phyloP scores from a whole-genome alignment of 352 stramenopile species.

The Phytophthora ohioensis region DNA sequence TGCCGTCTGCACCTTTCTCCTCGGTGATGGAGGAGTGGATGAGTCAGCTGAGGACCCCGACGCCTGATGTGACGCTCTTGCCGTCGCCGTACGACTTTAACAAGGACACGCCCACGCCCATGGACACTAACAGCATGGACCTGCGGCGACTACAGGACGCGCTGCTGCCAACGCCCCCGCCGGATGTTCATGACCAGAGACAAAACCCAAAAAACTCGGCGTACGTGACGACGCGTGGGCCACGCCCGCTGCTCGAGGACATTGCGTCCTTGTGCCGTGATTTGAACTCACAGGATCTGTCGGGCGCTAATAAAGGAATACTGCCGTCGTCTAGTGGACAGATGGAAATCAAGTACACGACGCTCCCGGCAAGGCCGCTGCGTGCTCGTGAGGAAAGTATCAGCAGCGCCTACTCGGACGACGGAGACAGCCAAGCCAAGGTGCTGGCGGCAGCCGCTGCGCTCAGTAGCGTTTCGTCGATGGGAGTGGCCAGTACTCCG shows the following conservation, averaged over 20 bases:
- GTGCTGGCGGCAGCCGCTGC: slow-evolving; percentile 36
- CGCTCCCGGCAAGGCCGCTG: slow-evolving; percentile 29
- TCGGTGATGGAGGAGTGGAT: slow-evolving; percentile 86
- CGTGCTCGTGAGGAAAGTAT: slow-evolving; percentile 45
- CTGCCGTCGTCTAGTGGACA: slow-evolving; percentile 35
- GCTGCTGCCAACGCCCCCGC: slow-evolving; percentile 73
- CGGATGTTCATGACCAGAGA: slow-evolving; percentile 63
- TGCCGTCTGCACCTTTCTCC: slow-evolving; percentile 66
- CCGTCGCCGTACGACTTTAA: slow-evolving; percentile 86
- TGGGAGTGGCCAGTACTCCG: slow-evolving; percentile 23
- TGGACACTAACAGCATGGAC: slow-evolving; percentile 73
- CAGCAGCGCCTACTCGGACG: slow-evolving; percentile 39
- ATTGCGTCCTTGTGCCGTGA: slow-evolving; percentile 84
- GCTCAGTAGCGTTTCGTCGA: slow-evolving; percentile 42
- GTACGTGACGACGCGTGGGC: slow-evolving; percentile 59
- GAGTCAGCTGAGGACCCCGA: slow-evolving; percentile 79
- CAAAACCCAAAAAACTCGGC: slow-evolving; percentile 71
- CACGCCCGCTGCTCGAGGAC: slow-evolving; percentile 73
- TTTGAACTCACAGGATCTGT: slow-evolving; percentile 75
- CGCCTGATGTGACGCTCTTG: slow-evolving; percentile 80
- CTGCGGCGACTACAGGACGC: slow-evolving; percentile 78
- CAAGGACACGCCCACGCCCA: slow-evolving; percentile 74
- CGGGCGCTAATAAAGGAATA: slow-evolving; percentile 35
- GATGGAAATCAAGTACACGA: slow-evolving; percentile 38
- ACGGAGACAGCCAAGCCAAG: slow-evolving; percentile 41